Conservation (phyloP, 2,329 filamentous ascomycete genomes). For the Ophiostoma piceae region DNA sequence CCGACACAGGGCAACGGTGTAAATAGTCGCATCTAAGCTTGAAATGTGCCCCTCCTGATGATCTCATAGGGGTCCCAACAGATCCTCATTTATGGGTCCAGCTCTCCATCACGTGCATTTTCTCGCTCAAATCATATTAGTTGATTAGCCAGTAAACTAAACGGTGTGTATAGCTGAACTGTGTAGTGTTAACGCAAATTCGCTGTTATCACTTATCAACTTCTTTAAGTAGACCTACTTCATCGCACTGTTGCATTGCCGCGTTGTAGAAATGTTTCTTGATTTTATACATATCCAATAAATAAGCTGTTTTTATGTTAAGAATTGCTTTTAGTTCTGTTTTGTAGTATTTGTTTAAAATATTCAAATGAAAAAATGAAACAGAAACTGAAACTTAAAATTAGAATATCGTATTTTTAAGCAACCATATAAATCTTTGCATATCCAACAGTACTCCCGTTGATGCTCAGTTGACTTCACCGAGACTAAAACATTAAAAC, state of each 20-base stretch:
- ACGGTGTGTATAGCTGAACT: background rate
- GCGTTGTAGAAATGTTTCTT: no score
- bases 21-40: background rate
- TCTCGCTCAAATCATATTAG: background rate
- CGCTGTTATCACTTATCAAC: background rate
- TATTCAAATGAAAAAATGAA: no score
- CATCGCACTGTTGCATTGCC: background rate
- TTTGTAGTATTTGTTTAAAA: no score
- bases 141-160: background rate
- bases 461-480: no score
- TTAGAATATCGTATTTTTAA: no score
- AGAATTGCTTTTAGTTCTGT: no score
- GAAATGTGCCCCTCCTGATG: constrained; percentile 11
- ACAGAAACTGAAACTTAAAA: no score
- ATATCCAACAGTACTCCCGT: no score
- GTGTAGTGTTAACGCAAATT: background rate
- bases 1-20: background rate
- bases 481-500: no score
- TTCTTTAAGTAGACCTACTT: background rate
- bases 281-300: no score
- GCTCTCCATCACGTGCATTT: background rate
- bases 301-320: no score
- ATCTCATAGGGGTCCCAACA: constrained; percentile 11
- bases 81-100: background rate
- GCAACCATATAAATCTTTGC: no score